Conservation (phyloP, 140 eudicot species). For the Artemisia princeps region DNA sequence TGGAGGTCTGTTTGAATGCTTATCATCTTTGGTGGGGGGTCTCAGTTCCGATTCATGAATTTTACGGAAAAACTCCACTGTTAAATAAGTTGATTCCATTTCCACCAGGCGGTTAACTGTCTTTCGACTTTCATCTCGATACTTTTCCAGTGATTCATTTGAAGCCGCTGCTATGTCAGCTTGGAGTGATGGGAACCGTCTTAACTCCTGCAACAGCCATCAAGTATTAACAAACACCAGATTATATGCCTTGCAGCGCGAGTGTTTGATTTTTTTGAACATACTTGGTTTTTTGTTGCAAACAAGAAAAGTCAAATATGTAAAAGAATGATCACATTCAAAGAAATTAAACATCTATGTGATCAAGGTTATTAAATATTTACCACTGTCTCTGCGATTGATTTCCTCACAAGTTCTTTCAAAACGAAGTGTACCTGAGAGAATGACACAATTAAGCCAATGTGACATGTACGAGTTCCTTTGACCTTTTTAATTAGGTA, state of each 20-base stretch:
- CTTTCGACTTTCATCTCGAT: constrained; percentile 91
- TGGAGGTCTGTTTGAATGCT: constrained; percentile 31
- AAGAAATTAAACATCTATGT: constrained; percentile 16
- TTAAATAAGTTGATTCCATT: constrained; percentile 93
- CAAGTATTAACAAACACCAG: neutral
- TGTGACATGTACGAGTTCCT: neutral
- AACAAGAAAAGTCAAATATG: no score
- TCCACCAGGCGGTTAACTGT: constrained; percentile 84
- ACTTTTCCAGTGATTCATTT: constrained; percentile 77
- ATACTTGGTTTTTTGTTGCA: no score
- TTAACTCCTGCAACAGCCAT: constrained; percentile 53
- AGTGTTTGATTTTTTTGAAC: neutral
- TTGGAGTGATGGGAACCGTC: constrained; percentile 92
- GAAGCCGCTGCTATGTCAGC: constrained; percentile 88
- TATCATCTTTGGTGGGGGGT: constrained; percentile 31
- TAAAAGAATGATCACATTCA: neutral
- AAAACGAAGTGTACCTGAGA: constrained; percentile 76
- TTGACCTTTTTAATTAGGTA: no score
- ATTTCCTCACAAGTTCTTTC: constrained; percentile 94
- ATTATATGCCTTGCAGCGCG: neutral
- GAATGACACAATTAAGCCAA: constrained; percentile 9
- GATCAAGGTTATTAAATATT: constrained; percentile 6
- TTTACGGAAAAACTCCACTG: constrained; percentile 84
- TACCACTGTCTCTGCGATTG: constrained; percentile 80
- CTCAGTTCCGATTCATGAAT: constrained; percentile 76